These are phyloP conservation scores for Alternaria atra DNA, from an alignment of 2,329 filamentous ascomycete species.

Conservation along the genomic window DNA sequence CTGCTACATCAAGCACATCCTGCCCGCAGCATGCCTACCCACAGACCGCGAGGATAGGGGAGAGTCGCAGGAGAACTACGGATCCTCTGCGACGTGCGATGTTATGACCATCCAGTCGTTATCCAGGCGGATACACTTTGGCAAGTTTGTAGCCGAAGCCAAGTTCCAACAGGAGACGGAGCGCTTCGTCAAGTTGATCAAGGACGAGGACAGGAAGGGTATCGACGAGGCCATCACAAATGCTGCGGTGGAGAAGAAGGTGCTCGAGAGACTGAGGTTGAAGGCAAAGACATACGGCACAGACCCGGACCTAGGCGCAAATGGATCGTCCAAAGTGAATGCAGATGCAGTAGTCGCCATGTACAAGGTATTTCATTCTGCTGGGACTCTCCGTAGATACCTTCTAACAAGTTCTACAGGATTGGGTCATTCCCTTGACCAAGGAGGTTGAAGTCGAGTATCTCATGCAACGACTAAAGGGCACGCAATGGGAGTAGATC, in stretches of 20 bases:
- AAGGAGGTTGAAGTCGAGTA: slow-evolving; percentile 99
- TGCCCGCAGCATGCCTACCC: slow-evolving; percentile 83
- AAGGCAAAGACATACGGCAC: slow-evolving; percentile 95
- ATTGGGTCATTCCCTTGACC: slow-evolving; percentile 96
- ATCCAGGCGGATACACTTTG: slow-evolving; percentile 92
- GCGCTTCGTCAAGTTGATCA: slow-evolving; percentile 82
- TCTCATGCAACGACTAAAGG: slow-evolving; percentile 86
- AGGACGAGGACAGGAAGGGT: slow-evolving; percentile 77
- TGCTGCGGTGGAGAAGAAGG: slow-evolving; percentile 85
- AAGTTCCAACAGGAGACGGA: slow-evolving; percentile 89
- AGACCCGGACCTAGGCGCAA: slow-evolving; percentile 74
- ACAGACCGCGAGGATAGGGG: slow-evolving; percentile 81
- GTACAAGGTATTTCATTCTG: slow-evolving; percentile 44
- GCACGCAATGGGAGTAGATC: slow-evolving; percentile 58
- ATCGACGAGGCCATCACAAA: slow-evolving; percentile 94
- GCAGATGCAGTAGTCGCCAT: slow-evolving; percentile 71
- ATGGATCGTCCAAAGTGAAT: slow-evolving; percentile 81
- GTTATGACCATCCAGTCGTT: slow-evolving; percentile 89
- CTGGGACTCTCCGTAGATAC: too few relatives aligned
- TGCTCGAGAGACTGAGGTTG: slow-evolving; percentile 82
- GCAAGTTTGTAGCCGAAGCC: slow-evolving; percentile 96
- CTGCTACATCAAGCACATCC: slow-evolving; percentile 82
- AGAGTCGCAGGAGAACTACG: slow-evolving; percentile 93
- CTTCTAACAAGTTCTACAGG: slow-evolving; percentile 44
- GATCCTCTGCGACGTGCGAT: slow-evolving; percentile 88